Base-by-base conservation (phyloP, 2,329 filamentous ascomycete species). In the Colletotrichum zoysiae region DNA sequence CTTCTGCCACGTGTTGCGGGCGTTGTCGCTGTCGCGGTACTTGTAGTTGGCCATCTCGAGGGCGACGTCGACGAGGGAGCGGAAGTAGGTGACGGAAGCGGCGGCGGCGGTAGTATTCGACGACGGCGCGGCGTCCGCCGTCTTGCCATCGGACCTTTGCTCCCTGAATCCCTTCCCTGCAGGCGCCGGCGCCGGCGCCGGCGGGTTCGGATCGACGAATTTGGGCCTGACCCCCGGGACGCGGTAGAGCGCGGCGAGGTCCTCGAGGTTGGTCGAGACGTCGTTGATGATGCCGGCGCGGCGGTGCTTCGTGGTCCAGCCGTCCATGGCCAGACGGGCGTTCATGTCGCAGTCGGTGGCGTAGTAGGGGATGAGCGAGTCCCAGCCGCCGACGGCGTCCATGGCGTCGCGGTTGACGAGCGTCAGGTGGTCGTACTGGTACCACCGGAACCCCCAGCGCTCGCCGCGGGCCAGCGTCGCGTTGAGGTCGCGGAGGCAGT, bases 281-380 rank as follows among this genome's bases (percentile, higher is more conserved):
- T 86, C 84, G 40, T 81, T 84, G 50, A 88, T 79, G 40, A 84
- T 79, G 18, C 83, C 85, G 4, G 80, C 82, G 7, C 77, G 78
- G 1, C 74, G 78, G 57, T 85, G 82, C 6, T 76, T 74, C 65
- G 82, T 83, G 7, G 78, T 81, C 80, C 83, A 85, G 5, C 83
- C 81, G 18, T 77, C 79, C 85, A 87, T 87, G 7, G 74, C 70
- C n/a, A 88, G 74, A 4, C 86, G 82, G 8, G 79, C 79, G 75
- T 88, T 86, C 81, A 87, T 84, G 76, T 89, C 87, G 78, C 87
- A 90, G 75, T 90, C 88, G 44, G 85, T 87, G 71, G 85, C 82
- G 76, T 90, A 90, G 75, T 86, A 90, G 0, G 88, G 86, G 51
- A 91, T 89, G 69, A 86, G 78, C 0, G 85, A 85, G 75, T 90